Base-by-base conservation (phyloP, 139 green algal species). In the Tetratostichococcus sp. region DNA sequence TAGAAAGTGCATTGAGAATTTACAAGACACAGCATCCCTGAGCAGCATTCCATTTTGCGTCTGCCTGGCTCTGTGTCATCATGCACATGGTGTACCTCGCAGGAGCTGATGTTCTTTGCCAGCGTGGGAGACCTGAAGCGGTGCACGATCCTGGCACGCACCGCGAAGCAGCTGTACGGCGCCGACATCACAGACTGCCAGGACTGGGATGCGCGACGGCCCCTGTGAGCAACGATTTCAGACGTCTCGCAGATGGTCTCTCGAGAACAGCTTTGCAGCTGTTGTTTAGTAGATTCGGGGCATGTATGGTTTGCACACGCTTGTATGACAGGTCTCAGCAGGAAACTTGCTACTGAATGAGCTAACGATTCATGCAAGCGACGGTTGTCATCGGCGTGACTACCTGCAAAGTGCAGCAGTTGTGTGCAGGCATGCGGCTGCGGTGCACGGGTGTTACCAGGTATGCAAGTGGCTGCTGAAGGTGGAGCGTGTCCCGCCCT, bases 21-120 rank as follows among this genome's bases (percentile, higher is more conserved):
- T n/a, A n/a, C n/a, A n/a, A n/a, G n/a, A n/a, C n/a, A n/a, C n/a
- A n/a, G n/a, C n/a, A n/a, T n/a, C n/a, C n/a, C n/a, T n/a, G n/a
- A n/a, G n/a, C n/a, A n/a, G n/a, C n/a, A n/a, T n/a, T n/a, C n/a
- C n/a, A n/a, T n/a, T n/a, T n/a, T n/a, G n/a, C n/a, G n/a, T n/a
- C n/a, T n/a, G n/a, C n/a, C n/a, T n/a, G n/a, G n/a, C n/a, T n/a
- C n/a, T n/a, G n/a, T n/a, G n/a, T n/a, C n/a, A n/a, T n/a, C n/a
- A n/a, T n/a, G n/a, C n/a, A n/a, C n/a, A n/a, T n/a, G n/a, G n/a
- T n/a, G n/a, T n/a, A n/a, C 50, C 11, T 62, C 50, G 50, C 50
- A 62, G 34, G 91, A 97, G 80, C 86, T 97, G 6, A 91, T 97
- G 1, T 97, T 97, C 82, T 97, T 97, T 75, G 88, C 88, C 0